Conservation (phyloP, 192 early-diverging fungal genomes). For the Rhizophagus sp. region DNA sequence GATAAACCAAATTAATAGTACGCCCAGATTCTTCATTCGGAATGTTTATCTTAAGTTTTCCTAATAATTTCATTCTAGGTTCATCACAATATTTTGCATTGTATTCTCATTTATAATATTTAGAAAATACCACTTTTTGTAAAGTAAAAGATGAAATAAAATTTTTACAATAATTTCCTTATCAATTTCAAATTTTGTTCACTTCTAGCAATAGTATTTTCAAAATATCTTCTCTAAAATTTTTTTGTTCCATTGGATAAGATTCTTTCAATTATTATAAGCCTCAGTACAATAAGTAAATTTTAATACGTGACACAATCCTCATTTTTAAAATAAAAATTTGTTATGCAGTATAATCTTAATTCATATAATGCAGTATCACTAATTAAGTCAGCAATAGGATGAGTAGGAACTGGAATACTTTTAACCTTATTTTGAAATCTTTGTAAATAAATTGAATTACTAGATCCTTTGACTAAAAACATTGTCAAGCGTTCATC, state of each 20-base stretch:
- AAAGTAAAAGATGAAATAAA: not conserved
- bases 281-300: not conserved
- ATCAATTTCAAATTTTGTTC: not conserved
- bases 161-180: not conserved
- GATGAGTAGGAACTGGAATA: constrained; percentile 54
- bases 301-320: not conserved
- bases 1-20: not conserved
- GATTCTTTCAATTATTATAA: not conserved
- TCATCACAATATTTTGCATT: constrained; percentile 22
- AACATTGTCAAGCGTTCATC: constrained; percentile 49
- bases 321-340: not conserved
- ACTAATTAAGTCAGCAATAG: constrained; percentile 54
- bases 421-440: constrained; percentile 48
- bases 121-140: not conserved
- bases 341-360: not conserved
- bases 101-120: not conserved
- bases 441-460: constrained; percentile 56
- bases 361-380: constrained; percentile 54
- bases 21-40: not conserved
- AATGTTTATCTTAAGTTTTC: constrained; percentile 11
- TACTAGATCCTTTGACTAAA: constrained; percentile 58
- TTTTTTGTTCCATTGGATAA: not conserved
- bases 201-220: not conserved
- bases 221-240: not conserved
- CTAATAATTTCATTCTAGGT: constrained; percentile 15